Evolutionary conservation across 345 rosid genomes (phyloP).

Genomic region (Lepidium aucheri): DNA sequence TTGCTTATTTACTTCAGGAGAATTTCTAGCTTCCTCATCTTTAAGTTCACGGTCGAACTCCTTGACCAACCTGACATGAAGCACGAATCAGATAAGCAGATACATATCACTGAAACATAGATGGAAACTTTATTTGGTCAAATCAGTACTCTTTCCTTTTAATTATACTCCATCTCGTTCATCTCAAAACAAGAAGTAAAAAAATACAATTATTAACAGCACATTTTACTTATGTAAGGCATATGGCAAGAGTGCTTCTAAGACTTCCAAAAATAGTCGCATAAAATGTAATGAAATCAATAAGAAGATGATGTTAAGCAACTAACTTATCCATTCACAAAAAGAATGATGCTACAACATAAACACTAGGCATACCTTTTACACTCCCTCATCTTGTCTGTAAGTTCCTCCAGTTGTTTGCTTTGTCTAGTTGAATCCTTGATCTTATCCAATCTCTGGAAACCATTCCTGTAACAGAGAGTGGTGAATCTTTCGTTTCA

Average conservation of each 20-base stretch:
- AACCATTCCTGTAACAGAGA: constrained; percentile 73
- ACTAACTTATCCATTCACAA: neutral
- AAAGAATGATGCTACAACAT: neutral
- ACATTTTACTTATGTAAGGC: neutral
- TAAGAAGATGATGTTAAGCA: neutral
- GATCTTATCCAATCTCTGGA: constrained; percentile 90
- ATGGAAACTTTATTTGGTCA: neutral
- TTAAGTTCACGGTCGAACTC: constrained; percentile 86
- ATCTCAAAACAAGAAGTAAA: neutral
- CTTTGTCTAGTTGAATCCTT: constrained; percentile 88
- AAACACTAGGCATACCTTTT: constrained; percentile 46
- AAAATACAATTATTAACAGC: neutral
- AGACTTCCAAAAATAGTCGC: neutral
- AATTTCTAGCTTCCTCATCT: constrained; percentile 70
- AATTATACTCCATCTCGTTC: neutral
- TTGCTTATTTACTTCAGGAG: constrained; percentile 75
- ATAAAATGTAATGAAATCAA: neutral
- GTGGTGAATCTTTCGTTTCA: neutral
- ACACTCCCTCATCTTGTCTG: constrained; percentile 94
- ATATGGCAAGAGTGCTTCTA: neutral
- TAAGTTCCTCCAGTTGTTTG: constrained; percentile 95
- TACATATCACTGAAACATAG: neutral
- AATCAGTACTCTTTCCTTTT: neutral
- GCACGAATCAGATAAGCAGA: neutral
- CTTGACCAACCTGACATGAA: constrained; percentile 65